Evolutionary conservation across 176 grass and related monocot species (phyloP), one percentile per base, ranked within the genome.

Genomic region (Musa acuminata): DNA sequence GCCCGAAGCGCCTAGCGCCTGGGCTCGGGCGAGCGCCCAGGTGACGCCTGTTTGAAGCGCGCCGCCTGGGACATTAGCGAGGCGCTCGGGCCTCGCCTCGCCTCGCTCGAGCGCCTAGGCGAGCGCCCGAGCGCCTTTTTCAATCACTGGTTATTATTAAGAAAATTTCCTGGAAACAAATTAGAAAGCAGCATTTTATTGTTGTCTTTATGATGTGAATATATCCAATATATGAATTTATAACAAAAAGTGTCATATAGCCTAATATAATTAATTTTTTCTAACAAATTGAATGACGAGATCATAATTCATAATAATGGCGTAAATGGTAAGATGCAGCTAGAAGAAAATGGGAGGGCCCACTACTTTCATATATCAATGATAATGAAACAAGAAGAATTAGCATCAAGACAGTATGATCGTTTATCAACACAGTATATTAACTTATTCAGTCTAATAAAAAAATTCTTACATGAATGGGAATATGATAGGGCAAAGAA

Each of bases 401-500:
- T 43, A 60, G 57, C 17, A 60, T 8, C 0, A 9, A 63, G 19
- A 16, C 19, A 63, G 19, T 10, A n/a, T 9, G 9, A 22, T 24
- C 20, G 8, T 19, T 2, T 63, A n/a, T 63, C 20, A 24, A 9
- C 60, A 21, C 60, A 43, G 35, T 43, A 43, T 43, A 43, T 43
- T 19, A 21, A 21, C 13, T 9, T 0, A 13, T 73, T 21, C 52
- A 51, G 13, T 9, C 21, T 24, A 11, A 65, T 49, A 35, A 63
- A 66, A 43, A 35, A 77, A 72, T 70, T 26, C 68, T 84, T 85
- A 97, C 94, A 98, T 93, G 75, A 87, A 88, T 73, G 81, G 84
- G 69, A 86, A 91, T 62, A 98, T 84, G 69, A 87, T 55, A 72
- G 87, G 87, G 69, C 82, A 84, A 80, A 98, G 80, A 85, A 98